These are phyloP conservation scores for Eutrema japonicum DNA, from an alignment of 345 rosid species.

Conservation along the genomic window DNA sequence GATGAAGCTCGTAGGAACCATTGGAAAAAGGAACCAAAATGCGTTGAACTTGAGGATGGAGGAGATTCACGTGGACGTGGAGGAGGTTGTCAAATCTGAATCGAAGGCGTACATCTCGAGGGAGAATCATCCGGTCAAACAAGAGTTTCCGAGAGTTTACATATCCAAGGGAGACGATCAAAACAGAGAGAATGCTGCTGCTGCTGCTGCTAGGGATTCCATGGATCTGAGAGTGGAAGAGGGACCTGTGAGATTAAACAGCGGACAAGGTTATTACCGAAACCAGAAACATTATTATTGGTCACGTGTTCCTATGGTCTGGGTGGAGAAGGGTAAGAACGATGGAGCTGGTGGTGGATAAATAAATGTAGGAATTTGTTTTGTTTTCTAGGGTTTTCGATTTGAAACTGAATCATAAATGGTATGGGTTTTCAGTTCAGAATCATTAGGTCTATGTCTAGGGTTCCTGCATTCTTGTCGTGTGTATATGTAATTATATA, in stretches of 20 bases:
- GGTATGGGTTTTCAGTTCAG: slow-evolving; percentile 4
- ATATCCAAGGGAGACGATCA: neutral
- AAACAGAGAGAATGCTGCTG: neutral
- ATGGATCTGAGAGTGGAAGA: neutral
- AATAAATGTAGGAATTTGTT: neutral
- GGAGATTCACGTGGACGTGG: neutral
- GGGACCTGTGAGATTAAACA: neutral
- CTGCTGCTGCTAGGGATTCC: neutral
- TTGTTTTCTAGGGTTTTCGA: neutral
- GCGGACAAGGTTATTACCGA: neutral
- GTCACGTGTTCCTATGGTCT: slow-evolving; percentile 26
- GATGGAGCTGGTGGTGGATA: neutral
- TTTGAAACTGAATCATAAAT: neutral
- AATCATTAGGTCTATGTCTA: neutral
- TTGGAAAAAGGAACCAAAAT: neutral
- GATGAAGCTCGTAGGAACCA: neutral
- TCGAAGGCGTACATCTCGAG: neutral
- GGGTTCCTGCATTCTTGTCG: slow-evolving; percentile 6
- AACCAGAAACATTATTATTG: slow-evolving; percentile 17
- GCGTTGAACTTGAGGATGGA: neutral
- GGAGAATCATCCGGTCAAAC: neutral
- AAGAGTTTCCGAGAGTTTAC: neutral
- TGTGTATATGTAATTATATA: slow-evolving; percentile 15
- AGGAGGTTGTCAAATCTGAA: neutral
- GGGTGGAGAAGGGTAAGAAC: slow-evolving; percentile 24